Evolutionary conservation across 2,329 filamentous ascomycete species (phyloP), one percentile per base, ranked within the genome.

Genomic region (Claviceps sp.): DNA sequence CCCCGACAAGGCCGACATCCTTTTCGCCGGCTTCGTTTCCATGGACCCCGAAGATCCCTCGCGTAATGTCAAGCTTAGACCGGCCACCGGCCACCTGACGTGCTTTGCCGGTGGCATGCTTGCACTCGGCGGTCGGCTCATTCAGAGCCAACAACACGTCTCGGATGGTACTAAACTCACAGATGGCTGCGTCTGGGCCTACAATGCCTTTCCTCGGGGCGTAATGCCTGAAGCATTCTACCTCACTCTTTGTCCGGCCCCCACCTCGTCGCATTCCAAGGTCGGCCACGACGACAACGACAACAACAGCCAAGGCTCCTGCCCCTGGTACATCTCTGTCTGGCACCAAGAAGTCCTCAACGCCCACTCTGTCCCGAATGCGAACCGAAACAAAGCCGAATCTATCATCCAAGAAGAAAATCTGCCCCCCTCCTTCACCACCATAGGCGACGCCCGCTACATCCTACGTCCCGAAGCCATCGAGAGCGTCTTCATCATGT

Each of bases 61-160:
- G 22, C 42, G 45, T 13, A 44, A 16, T 8, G 50, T 26, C 44
- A 2, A 34, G 5, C 48, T 51, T 22, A 43, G 16, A 1, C 51
- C 48, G 5, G 51, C 54, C 20, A 16, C 51, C 18, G 54, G 54
- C 51, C 54, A 55, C 51, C 49, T 51, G 18, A 48, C 51, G 11
- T 55, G 83, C 62, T 86, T 86, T 63, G 69, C 84, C 40, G 83
- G 83, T 37, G 83, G 82, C 59, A 86, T 86, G 83, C 79, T 84
- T 54, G 82, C 74, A 8, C 69, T 86, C 59, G 79, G 77, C 37
- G 79, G 79, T 44, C 81, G 79, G 61, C 75, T 85, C 42, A 84
- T 85, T 55, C 70, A 72, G 8, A 67, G 73, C 1, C 71, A 75
- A 2, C 71, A 75, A 24, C 81, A 86, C 59, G 67, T 86, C n/a